Percentiles rank a stretch among this genome's conserved stretches.
Conservation (phyloP, 441 rosid genomes). For the Pelargonium myrrhifolium region DNA sequence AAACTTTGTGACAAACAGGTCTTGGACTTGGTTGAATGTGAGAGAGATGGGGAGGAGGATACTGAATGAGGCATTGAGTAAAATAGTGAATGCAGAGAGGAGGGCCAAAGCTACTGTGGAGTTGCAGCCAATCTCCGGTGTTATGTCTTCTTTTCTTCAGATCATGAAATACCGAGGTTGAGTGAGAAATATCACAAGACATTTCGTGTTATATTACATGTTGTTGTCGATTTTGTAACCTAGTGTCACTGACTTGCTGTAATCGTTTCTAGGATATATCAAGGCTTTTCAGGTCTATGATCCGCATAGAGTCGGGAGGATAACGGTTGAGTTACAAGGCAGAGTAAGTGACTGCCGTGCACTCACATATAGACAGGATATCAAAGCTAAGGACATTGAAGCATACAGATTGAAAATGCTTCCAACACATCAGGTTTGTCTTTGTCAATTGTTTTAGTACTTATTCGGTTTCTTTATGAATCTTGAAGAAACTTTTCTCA, state of each 20-base stretch:
- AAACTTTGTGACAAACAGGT: neutral
- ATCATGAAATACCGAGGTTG: constrained; percentile 90
- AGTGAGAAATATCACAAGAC: no score
- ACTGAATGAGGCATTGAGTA: constrained; percentile 72
- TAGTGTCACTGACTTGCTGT: neutral
- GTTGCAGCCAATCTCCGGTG: constrained; percentile 69
- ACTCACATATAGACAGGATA: constrained; percentile 78
- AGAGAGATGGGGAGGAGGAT: constrained; percentile 80
- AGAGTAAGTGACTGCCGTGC: constrained; percentile 78
- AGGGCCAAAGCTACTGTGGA: constrained; percentile 70
- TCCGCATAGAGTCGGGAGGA: constrained; percentile 82
- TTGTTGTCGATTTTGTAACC: neutral
- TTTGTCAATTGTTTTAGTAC: constrained; percentile 14
- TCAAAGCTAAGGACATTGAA: constrained; percentile 72
- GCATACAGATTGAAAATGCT: constrained; percentile 54
- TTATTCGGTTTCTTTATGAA: neutral
- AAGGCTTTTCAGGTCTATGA: constrained; percentile 63
- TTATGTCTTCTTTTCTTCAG: constrained; percentile 73
- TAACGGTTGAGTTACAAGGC: constrained; percentile 79
- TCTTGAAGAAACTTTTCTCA: no score
- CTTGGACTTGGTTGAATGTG: neutral
- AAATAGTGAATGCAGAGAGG: constrained; percentile 81
- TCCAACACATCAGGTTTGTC: constrained; percentile 97
- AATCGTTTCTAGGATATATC: constrained; percentile 48
- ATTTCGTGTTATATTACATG: neutral